Conservation (phyloP, 176 grass and related monocot genomes). For the Oryza meyeriana region DNA sequence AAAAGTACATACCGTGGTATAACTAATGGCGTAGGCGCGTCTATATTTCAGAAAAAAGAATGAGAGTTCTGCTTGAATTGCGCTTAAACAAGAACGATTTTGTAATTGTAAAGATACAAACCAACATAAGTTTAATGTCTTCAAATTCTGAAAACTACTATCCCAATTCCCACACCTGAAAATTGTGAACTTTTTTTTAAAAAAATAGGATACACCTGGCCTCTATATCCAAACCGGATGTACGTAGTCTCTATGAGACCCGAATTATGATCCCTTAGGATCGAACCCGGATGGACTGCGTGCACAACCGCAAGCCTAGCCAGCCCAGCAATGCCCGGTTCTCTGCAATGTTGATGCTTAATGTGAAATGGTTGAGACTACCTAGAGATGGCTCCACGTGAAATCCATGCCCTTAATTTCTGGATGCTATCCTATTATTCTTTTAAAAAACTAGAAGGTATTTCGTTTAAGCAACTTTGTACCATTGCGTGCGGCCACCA, state of each 20-base stretch:
- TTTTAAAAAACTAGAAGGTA: background rate
- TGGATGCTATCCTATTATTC: background rate
- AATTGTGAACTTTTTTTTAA: conserved; percentile 7
- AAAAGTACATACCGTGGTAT: background rate
- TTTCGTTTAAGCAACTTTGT: background rate
- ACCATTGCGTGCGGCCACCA: too few relatives aligned
- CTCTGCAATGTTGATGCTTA: background rate
- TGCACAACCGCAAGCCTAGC: too few relatives aligned
- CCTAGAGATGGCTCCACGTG: background rate
- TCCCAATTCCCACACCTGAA: background rate
- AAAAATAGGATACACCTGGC: too few relatives aligned
- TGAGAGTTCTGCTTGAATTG: background rate
- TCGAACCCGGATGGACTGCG: too few relatives aligned
- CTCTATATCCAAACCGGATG: too few relatives aligned
- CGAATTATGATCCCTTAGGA: too few relatives aligned
- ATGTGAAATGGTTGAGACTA: background rate
- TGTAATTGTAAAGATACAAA: background rate
- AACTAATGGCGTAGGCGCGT: conserved; percentile 4
- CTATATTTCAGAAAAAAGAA: background rate
- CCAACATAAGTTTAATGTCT: background rate
- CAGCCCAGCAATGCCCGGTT: too few relatives aligned
- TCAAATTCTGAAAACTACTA: background rate
- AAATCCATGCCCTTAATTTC: background rate
- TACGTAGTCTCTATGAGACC: too few relatives aligned
- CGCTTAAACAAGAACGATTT: background rate